A percentile compares a stretch with the other conserved stretches of the same genome.
Evolutionary conservation across 1,284 basidiomycete species (phyloP).

Genomic region (Bjerkandera adusta): DNA sequence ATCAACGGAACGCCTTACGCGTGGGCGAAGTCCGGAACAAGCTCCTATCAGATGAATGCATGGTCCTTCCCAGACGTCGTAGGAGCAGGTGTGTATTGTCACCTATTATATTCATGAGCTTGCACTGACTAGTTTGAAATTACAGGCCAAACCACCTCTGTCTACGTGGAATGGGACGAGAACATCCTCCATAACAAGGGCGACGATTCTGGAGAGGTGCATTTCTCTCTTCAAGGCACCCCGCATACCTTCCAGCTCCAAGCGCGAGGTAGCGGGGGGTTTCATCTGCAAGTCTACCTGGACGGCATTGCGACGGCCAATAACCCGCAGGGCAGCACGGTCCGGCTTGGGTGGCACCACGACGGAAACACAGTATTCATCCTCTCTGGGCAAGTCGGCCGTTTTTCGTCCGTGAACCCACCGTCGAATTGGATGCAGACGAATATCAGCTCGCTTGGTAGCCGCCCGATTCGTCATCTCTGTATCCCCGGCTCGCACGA

Average conservation of each 20-base stretch:
- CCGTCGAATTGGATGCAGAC: constrained; percentile 12
- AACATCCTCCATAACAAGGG: constrained; percentile 4
- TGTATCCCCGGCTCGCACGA: constrained; percentile 14
- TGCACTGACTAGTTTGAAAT: background rate
- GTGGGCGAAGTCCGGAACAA: constrained; percentile 11
- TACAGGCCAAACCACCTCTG: background rate
- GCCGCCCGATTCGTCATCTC: constrained; percentile 7
- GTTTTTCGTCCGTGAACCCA: constrained; percentile 4
- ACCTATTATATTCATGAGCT: background rate
- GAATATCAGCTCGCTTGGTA: constrained; percentile 1
- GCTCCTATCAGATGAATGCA: constrained; percentile 19
- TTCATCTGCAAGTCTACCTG: constrained; percentile 1
- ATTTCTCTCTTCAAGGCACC: constrained; percentile 4
- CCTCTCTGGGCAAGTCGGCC: constrained; percentile 1
- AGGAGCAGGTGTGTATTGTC: constrained; percentile 8
- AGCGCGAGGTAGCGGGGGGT: background rate
- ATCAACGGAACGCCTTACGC: constrained; percentile 18
- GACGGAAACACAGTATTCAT: constrained; percentile 9
- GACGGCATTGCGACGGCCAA: constrained; percentile 2
- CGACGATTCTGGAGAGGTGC: constrained; percentile 9
- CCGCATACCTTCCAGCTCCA: constrained; percentile 4
- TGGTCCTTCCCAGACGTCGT: constrained; percentile 16
- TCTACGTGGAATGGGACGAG: constrained; percentile 11
- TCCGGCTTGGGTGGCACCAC: constrained; percentile 9
- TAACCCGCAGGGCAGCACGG: constrained; percentile 8